Evolutionary conservation across 768 basidiomycete genomes (phyloP).

Genomic region (Podaxis mareebaensis): DNA sequence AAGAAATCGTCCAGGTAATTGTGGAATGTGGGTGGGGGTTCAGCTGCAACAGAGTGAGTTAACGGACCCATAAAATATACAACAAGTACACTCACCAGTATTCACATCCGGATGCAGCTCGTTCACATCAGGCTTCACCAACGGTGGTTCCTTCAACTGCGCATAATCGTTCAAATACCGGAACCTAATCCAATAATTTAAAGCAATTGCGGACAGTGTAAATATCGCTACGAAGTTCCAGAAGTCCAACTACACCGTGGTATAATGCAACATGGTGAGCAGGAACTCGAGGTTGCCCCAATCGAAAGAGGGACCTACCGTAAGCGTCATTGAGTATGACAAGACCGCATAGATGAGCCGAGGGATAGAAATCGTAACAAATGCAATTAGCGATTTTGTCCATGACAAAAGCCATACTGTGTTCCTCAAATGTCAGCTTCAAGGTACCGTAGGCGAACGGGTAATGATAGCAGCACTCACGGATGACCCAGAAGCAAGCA

Average conservation of each 20-base stretch:
- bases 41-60: slow-evolving; percentile 23
- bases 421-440: neutral
- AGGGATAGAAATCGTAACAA: slow-evolving; percentile 83
- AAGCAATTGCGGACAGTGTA: slow-evolving; percentile 57
- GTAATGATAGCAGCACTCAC: slow-evolving; percentile 45
- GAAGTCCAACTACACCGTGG: slow-evolving; percentile 70
- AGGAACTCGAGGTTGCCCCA: slow-evolving; percentile 11
- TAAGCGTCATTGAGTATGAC: slow-evolving; percentile 88
- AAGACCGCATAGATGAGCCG: slow-evolving; percentile 74
- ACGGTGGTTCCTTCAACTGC: slow-evolving; percentile 76
- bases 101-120: slow-evolving; percentile 93
- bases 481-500: slow-evolving; percentile 81
- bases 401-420: slow-evolving; percentile 84
- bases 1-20: slow-evolving; percentile 98
- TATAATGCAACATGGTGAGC: neutral
- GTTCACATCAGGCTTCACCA: slow-evolving; percentile 80
- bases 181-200: slow-evolving; percentile 86
- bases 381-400: slow-evolving; percentile 70
- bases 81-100: slow-evolving; percentile 37
- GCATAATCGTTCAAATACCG: slow-evolving; percentile 77
- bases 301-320: slow-evolving; percentile 44
- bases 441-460: neutral
- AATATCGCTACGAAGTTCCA: slow-evolving; percentile 87
- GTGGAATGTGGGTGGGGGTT: slow-evolving; percentile 79
- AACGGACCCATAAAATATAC: neutral